Percentiles rank a stretch among this genome's conserved stretches.
Conservation (phyloP, 345 rosid genomes). For the Moringa oleifera region DNA sequence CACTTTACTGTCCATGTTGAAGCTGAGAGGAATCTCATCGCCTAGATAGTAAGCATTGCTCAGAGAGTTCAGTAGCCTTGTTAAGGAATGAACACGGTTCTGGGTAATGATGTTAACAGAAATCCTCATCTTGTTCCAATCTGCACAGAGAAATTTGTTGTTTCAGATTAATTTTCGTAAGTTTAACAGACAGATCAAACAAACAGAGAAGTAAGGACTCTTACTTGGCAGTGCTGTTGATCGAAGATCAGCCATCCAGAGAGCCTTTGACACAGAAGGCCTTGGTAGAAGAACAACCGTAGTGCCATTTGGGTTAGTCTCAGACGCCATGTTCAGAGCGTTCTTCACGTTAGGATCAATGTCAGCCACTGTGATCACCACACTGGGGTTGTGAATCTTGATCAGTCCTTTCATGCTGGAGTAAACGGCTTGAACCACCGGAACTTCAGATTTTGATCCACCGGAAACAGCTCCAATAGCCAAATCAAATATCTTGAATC, state of each 20-base stretch:
- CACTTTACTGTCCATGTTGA: conserved; percentile 94
- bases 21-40: conserved; percentile 81
- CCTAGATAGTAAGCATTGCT: conserved; percentile 70
- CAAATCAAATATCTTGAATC: conserved; percentile 88
- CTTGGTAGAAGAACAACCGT: conserved; percentile 63
- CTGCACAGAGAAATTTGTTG: conserved; percentile 32
- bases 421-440: conserved; percentile 78
- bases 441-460: conserved; percentile 66
- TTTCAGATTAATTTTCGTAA: not conserved
- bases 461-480: conserved; percentile 60
- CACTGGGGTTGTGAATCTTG: conserved; percentile 87
- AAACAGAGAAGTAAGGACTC: conserved; percentile 10
- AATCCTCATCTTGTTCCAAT: conserved; percentile 90
- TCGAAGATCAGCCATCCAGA: conserved; percentile 98
- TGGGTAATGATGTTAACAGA: conserved; percentile 92
- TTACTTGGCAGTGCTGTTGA: conserved; percentile 93
- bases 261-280: conserved; percentile 67
- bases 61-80: conserved; percentile 75
- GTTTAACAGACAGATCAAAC: too few relatives aligned
- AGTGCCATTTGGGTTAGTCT: conserved; percentile 46
- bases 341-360: conserved; percentile 73
- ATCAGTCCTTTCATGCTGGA: conserved; percentile 92
- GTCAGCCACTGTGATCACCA: conserved; percentile 73
- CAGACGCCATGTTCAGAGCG: conserved; percentile 84
- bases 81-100: conserved; percentile 61